These are phyloP conservation scores for Mollisia scopiformis DNA, from an alignment of 2,329 filamentous ascomycete species.

Conservation along the genomic window DNA sequence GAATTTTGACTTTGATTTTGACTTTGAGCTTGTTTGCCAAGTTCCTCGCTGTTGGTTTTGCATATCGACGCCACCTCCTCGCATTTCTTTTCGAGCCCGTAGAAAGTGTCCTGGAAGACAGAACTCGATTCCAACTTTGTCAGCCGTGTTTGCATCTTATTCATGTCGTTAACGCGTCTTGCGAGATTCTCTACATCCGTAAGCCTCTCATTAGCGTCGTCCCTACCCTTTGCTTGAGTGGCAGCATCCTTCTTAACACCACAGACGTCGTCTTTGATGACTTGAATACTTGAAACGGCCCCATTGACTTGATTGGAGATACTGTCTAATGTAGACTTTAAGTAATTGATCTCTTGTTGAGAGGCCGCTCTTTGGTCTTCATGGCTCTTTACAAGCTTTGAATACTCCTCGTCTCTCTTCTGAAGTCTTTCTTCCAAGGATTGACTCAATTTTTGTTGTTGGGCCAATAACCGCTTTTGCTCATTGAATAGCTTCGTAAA, in stretches of 20 bases:
- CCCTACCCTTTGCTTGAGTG: not conserved
- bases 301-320: not conserved
- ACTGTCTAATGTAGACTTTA: not conserved
- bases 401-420: not conserved
- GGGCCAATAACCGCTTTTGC: slow-evolving; percentile 12
- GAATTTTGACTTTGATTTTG: not conserved
- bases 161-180: not conserved
- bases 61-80: not conserved
- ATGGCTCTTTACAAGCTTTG: not conserved
- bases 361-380: not conserved
- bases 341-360: not conserved
- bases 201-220: not conserved
- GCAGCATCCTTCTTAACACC: not conserved
- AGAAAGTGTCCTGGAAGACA: not conserved
- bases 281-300: not conserved
- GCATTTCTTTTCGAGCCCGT: not conserved
- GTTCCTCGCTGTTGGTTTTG: not conserved
- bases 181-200: not conserved
- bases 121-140: not conserved
- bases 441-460: not conserved
- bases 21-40: not conserved
- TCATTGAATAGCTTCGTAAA: not conserved
- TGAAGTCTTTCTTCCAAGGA: not conserved
- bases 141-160: not conserved
- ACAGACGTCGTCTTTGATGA: not conserved